These are phyloP conservation scores for Podospora pseudoanserina DNA, from an alignment of 495 filamentous ascomycete species.

Conservation along the genomic window DNA sequence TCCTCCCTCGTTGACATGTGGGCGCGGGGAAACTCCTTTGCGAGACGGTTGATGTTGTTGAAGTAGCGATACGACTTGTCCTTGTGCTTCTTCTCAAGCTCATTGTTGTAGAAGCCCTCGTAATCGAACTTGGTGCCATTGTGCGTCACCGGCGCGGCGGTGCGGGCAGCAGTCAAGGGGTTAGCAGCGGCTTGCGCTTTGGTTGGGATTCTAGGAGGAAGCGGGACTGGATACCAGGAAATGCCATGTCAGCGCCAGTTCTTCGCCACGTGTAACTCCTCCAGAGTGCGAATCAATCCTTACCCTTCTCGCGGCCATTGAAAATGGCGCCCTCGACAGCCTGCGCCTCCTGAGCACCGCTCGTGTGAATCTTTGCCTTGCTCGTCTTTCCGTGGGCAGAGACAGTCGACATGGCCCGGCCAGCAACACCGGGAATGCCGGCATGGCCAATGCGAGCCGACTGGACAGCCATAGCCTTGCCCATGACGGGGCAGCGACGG, in stretches of 20 bases:
- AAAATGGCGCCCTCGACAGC: conserved; percentile 62
- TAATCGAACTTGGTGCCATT: conserved; percentile 72
- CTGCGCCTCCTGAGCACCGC: conserved; percentile 65
- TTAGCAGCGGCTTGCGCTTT: conserved; percentile 31
- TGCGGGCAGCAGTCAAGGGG: conserved; percentile 19
- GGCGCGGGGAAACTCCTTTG: conserved; percentile 91
- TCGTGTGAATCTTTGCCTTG: conserved; percentile 79
- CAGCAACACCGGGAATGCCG: conserved; percentile 26
- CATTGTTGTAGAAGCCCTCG: conserved; percentile 77
- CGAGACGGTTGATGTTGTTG: conserved; percentile 99
- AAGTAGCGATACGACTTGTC: conserved; percentile 99
- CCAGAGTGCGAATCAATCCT: conserved; percentile 15
- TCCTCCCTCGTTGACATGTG: conserved; percentile 84
- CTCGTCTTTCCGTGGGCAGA: conserved; percentile 45
- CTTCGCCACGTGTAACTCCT: not conserved
- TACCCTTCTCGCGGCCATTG: conserved; percentile 53
- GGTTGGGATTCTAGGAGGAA: conserved; percentile 36
- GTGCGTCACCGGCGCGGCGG: conserved; percentile 20
- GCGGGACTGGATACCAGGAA: conserved; percentile 30
- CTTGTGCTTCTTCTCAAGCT: conserved; percentile 98
- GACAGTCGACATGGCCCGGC: conserved; percentile 44
- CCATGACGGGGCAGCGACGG: conserved; percentile 96
- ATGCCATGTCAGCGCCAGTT: conserved; percentile 1
- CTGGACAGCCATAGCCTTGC: conserved; percentile 91
- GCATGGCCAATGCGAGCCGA: conserved; percentile 50